A percentile compares a stretch with the other conserved stretches of the same genome.
phyloP scores from a whole-genome alignment of 192 early-diverging fungal genomes.

The Coemansia sp. region DNA sequence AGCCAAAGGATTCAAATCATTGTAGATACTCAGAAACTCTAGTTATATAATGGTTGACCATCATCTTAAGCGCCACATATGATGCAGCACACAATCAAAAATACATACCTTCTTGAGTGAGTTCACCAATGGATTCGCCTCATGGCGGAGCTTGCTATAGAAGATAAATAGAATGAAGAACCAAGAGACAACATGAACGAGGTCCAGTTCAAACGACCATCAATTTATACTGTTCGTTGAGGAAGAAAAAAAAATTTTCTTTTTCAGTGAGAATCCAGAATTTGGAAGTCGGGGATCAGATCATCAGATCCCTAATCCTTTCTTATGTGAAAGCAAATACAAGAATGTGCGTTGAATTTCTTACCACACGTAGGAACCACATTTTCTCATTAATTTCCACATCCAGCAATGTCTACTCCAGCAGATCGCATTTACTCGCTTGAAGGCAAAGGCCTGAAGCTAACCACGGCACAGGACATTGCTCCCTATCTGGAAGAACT shows the following conservation, averaged over 20 bases:
- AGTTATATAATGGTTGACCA: conserved; percentile 47
- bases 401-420: conserved; percentile 25
- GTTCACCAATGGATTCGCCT: neutral
- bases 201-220: neutral
- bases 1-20: conserved; percentile 30
- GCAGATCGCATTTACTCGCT: conserved; percentile 73
- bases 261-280: neutral
- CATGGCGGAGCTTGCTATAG: neutral
- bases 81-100: neutral
- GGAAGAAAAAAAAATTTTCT: neutral
- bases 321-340: neutral
- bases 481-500: conserved; percentile 73
- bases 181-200: neutral
- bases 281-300: neutral
- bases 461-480: conserved; percentile 81
- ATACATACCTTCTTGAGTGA: neutral
- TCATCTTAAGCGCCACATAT: conserved; percentile 17
- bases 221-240: neutral
- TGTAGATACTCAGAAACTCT: conserved; percentile 44
- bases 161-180: neutral
- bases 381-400: neutral
- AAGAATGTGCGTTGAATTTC: neutral
- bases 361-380: neutral
- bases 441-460: conserved; percentile 84
- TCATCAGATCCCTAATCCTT: neutral